Conservation (phyloP, 179 eudicot genomes). For the Spinacia oleracea region DNA sequence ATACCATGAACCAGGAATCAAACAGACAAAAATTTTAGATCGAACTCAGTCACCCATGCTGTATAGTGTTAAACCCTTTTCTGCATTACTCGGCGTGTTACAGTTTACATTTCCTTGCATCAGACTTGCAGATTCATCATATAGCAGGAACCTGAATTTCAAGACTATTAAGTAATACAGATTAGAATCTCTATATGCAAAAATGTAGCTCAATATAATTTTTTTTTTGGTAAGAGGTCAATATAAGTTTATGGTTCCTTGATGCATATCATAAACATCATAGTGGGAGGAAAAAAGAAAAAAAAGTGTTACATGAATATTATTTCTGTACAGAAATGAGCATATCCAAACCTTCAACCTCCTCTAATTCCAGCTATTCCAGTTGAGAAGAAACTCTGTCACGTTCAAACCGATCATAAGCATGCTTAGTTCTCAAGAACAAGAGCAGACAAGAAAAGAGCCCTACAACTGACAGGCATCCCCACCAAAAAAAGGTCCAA, state of each 20-base stretch:
- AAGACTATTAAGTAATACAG: not conserved
- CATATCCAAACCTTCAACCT: not conserved
- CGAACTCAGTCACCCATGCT: not conserved
- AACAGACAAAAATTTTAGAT: not conserved
- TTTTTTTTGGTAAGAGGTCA: too few relatives aligned
- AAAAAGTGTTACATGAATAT: not conserved
- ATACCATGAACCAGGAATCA: not conserved
- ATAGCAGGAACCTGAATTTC: not conserved
- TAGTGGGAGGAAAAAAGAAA: not conserved
- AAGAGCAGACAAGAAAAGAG: conserved; percentile 55
- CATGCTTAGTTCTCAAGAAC: conserved; percentile 71
- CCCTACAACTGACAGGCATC: conserved; percentile 62
- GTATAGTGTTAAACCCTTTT: not conserved
- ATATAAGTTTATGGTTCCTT: not conserved
- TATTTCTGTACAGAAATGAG: conserved; percentile 15
- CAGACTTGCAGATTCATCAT: not conserved
- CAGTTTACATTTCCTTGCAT: not conserved
- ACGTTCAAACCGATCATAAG: conserved; percentile 64
- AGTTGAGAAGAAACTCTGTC: conserved; percentile 33
- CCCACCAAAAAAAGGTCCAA: conserved; percentile 78
- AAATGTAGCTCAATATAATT: not conserved
- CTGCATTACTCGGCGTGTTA: not conserved
- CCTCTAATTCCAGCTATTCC: conserved; percentile 20
- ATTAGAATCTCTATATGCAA: not conserved
- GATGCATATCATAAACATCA: not conserved